Evolutionary conservation across 2,329 filamentous ascomycete species (phyloP).

Genomic region (Chrysoporthe cubensis): DNA sequence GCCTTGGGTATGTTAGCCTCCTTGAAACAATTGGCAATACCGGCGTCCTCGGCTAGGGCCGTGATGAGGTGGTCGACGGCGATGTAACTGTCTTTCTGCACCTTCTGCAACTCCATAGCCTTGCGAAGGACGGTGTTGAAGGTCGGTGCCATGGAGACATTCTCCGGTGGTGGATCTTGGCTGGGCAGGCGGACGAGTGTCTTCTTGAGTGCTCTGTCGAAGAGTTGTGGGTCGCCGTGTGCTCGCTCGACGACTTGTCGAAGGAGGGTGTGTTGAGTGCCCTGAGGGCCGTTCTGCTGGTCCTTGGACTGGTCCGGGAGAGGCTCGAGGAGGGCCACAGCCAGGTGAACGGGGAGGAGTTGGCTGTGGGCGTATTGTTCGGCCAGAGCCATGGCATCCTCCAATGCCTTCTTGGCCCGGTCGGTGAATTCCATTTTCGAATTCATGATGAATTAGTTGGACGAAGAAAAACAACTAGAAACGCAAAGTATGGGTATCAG

Average conservation of each 20-base stretch:
- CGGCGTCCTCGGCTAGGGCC: constrained; percentile 76
- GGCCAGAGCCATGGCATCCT: constrained; percentile 85
- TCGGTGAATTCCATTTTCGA: constrained; percentile 92
- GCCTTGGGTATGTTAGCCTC: constrained; percentile 91
- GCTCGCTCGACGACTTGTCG: constrained; percentile 93
- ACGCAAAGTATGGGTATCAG: constrained; percentile 9
- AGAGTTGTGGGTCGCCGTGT: constrained; percentile 86
- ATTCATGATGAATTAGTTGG: constrained; percentile 58
- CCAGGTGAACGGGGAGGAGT: constrained; percentile 86
- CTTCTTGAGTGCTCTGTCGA: constrained; percentile 92
- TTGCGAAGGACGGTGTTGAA: constrained; percentile 83
- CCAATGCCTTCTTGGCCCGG: constrained; percentile 84
- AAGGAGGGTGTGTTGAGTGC: constrained; percentile 75
- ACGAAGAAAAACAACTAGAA: constrained; percentile 4
- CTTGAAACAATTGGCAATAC: constrained; percentile 73
- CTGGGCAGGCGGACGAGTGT: constrained; percentile 85
- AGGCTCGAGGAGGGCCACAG: constrained; percentile 78
- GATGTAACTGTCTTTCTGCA: constrained; percentile 95
- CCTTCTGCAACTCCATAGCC: constrained; percentile 88
- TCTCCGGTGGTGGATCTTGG: constrained; percentile 92
- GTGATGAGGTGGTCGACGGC: constrained; percentile 94
- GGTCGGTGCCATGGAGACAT: constrained; percentile 78
- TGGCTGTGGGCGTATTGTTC: constrained; percentile 91
- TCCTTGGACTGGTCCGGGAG: constrained; percentile 78
- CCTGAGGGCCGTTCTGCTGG: constrained; percentile 75